Evolutionary conservation across 106 monocot genomes (phyloP).

Genomic region (Allium cepa): DNA sequence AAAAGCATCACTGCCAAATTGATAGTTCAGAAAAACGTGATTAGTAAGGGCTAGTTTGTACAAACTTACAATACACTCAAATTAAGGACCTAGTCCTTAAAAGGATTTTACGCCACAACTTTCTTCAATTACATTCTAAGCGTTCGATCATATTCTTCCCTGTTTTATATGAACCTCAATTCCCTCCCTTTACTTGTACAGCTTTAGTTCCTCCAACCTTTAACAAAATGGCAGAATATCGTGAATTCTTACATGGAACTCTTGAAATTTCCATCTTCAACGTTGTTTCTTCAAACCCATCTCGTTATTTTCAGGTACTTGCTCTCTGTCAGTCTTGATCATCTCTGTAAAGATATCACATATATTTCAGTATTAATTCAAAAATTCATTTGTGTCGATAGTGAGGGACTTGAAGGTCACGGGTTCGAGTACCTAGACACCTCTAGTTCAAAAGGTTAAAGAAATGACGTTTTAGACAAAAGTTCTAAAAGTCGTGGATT

Average conservation of each 20-base stretch:
- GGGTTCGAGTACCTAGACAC: neutral
- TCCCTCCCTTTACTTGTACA: neutral
- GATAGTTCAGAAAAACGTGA: too few species aligned
- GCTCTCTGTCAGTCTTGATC: neutral
- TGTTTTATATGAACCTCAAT: neutral
- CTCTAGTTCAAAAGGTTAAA: neutral
- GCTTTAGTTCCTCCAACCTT: neutral
- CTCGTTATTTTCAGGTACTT: neutral
- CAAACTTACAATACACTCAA: too few species aligned
- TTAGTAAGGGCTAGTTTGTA: too few species aligned
- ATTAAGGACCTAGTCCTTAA: too few species aligned
- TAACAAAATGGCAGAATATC: neutral
- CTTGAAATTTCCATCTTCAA: neutral
- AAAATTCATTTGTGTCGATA: neutral
- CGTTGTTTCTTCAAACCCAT: neutral
- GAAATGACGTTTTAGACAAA: too few species aligned
- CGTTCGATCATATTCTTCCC: neutral
- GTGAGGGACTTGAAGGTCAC: neutral
- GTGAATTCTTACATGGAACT: conserved; percentile 3
- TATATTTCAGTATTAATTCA: neutral
- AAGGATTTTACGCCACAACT: neutral
- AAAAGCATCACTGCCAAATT: too few species aligned
- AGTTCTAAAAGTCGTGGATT: too few species aligned
- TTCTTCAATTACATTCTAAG: conserved; percentile 1
- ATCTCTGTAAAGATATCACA: neutral